A percentile compares a stretch with the other conserved stretches of the same genome.
Evolutionary conservation across 805 yeast species (phyloP).

Genomic region (Torulaspora maleeae): DNA sequence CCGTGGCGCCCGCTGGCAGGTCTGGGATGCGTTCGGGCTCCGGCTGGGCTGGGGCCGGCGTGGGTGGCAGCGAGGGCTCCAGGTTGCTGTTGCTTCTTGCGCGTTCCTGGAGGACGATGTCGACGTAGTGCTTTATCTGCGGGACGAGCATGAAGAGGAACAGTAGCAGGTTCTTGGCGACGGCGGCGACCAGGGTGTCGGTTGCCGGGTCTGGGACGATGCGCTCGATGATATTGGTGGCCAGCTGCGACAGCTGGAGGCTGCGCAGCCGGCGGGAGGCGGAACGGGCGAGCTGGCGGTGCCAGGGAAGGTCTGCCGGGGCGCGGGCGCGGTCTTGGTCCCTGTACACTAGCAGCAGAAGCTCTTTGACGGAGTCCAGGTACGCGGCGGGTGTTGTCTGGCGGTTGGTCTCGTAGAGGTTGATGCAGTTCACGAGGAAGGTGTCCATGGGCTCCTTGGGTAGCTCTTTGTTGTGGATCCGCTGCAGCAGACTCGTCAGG

Average conservation of each 20-base stretch:
- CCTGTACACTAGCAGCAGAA: conserved; percentile 11
- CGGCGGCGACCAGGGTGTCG: conserved; percentile 17
- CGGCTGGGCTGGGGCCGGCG: not conserved
- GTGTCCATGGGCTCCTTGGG: conserved; percentile 14
- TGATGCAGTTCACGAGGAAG: conserved; percentile 9
- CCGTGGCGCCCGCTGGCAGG: conserved; percentile 1
- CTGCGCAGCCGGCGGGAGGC: conserved; percentile 3
- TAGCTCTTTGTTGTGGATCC: conserved; percentile 5
- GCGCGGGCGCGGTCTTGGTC: conserved; percentile 10
- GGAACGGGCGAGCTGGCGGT: conserved; percentile 7
- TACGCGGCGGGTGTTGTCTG: conserved; percentile 12
- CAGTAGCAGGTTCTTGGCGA: conserved; percentile 22
- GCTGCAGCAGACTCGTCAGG: conserved; percentile 7
- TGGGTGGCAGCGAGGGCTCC: conserved; percentile 3
- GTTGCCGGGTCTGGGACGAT: conserved; percentile 24
- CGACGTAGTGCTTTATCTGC: conserved; percentile 14
- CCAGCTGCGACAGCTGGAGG: conserved; percentile 6
- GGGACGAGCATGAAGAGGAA: conserved; percentile 26
- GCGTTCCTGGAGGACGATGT: conserved; percentile 14
- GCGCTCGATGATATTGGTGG: conserved; percentile 12
- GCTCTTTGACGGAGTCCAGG: conserved; percentile 14
- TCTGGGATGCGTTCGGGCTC: conserved; percentile 3
- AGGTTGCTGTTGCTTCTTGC: conserved; percentile 7
- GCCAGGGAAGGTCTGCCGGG: conserved; percentile 9
- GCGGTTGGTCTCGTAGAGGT: conserved; percentile 13